These are phyloP conservation scores for Mycena latifolia DNA, from an alignment of 768 basidiomycete species.

Conservation along the genomic window DNA sequence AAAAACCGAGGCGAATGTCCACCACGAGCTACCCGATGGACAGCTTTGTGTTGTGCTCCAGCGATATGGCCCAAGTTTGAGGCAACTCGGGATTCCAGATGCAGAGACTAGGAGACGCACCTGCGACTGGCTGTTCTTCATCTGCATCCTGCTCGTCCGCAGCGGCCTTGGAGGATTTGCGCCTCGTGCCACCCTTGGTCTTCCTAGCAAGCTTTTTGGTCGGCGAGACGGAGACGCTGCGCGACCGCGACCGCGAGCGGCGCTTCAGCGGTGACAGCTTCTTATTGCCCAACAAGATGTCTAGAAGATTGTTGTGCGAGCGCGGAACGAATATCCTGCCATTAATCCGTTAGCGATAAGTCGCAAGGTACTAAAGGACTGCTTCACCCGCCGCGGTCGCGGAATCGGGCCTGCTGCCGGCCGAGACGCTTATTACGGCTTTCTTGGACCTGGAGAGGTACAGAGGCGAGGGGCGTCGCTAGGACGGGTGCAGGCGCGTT, in stretches of 20 bases:
- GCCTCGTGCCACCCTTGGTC: constrained; percentile 23
- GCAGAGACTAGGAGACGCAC: constrained; percentile 4
- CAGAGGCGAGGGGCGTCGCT: constrained; percentile 21
- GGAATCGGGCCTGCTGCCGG: constrained; percentile 74
- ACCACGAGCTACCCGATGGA: too few species aligned
- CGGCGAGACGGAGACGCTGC: constrained; percentile 31
- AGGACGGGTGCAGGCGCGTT: constrained; percentile 16
- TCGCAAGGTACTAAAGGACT: background rate
- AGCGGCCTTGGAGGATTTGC: constrained; percentile 1
- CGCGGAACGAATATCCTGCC: constrained; percentile 58
- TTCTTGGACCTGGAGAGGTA: constrained; percentile 58
- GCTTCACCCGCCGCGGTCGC: constrained; percentile 75
- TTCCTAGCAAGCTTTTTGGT: constrained; percentile 14
- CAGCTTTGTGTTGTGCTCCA: too few species aligned
- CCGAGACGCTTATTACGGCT: constrained; percentile 72
- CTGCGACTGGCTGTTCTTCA: constrained; percentile 24
- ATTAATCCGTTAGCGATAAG: background rate
- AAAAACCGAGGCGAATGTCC: too few species aligned
- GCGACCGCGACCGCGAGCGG: constrained; percentile 26
- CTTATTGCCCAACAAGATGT: background rate
- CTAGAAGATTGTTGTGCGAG: constrained; percentile 48
- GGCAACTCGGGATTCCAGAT: too few species aligned
- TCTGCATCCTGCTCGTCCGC: too few species aligned
- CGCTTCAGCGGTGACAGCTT: constrained; percentile 1
- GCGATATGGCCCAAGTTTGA: too few species aligned